Percentiles rank a stretch among this genome's conserved stretches.
Conservation (phyloP, 2,329 filamentous ascomycete genomes). For the Elsinoe fawcettii region DNA sequence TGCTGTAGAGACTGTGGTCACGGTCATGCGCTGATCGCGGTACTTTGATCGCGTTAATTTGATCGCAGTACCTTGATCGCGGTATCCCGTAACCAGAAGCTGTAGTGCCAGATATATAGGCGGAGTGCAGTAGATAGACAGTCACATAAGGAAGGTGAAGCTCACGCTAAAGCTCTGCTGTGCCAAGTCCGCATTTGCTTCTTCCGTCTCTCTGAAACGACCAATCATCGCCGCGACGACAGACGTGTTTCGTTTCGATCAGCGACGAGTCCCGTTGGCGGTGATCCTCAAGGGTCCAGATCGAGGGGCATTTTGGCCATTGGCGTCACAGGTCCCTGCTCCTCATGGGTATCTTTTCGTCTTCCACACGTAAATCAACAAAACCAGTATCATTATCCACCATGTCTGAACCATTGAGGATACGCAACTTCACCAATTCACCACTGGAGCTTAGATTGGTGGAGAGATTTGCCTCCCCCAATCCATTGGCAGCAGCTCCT, state of each 20-base stretch:
- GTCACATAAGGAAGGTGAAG: too few relatives aligned
- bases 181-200: not conserved
- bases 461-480: slow-evolving; percentile 61
- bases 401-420: slow-evolving; percentile 46
- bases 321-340: not conserved
- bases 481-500: slow-evolving; percentile 36
- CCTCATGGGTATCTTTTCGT: slow-evolving; percentile 8
- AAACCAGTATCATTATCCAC: slow-evolving; percentile 4
- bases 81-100: too few relatives aligned
- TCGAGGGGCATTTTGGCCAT: not conserved
- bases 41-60: too few relatives aligned
- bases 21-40: too few relatives aligned
- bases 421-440: slow-evolving; percentile 74
- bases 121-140: too few relatives aligned
- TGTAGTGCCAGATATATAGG: too few relatives aligned
- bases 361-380: not conserved
- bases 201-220: not conserved
- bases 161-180: too few relatives aligned
- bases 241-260: not conserved
- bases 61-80: too few relatives aligned
- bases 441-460: slow-evolving; percentile 64
- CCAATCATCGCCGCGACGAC: not conserved
- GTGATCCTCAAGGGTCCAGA: not conserved
- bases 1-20: too few relatives aligned
- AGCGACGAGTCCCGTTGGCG: not conserved